These are phyloP conservation scores for Viola pubescens DNA, from an alignment of 441 rosid species.

Conservation along the genomic window DNA sequence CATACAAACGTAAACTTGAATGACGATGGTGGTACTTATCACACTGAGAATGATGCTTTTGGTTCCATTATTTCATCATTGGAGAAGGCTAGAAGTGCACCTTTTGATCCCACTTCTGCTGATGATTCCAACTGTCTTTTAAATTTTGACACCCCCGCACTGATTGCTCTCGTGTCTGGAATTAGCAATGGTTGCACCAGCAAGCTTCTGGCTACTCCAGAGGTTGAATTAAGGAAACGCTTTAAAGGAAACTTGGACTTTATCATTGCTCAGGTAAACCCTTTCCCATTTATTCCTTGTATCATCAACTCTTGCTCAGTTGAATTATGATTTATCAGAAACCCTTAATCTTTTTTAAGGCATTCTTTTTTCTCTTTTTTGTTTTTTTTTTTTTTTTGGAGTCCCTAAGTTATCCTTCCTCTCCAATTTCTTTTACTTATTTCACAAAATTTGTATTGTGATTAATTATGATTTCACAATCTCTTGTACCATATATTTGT, in stretches of 20 bases:
- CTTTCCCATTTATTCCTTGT: neutral
- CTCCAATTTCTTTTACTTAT: neutral
- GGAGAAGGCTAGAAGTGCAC: conserved; percentile 12
- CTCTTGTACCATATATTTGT: too few relatives aligned
- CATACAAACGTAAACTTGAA: conserved; percentile 14
- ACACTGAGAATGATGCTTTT: conserved; percentile 14
- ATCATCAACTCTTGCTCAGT: neutral
- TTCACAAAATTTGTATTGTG: too few relatives aligned
- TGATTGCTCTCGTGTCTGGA: conserved; percentile 81
- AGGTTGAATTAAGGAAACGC: conserved; percentile 41
- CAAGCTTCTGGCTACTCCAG: conserved; percentile 39
- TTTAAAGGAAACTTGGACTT: conserved; percentile 79
- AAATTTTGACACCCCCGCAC: conserved; percentile 78
- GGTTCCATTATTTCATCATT: conserved; percentile 32
- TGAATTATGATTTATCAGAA: neutral
- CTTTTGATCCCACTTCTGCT: conserved; percentile 15
- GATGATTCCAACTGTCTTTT: conserved; percentile 24
- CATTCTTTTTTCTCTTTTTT: neutral
- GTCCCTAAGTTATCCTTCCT: neutral
- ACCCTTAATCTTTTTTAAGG: neutral
- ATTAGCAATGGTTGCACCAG: conserved; percentile 70
- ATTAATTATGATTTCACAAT: too few relatives aligned
- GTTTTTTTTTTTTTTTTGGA: neutral
- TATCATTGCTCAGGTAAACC: conserved; percentile 64
- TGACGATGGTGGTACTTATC: conserved; percentile 16